Percentiles rank a stretch among this genome's conserved stretches.
Evolutionary conservation across 805 yeast genomes (phyloP).

Genomic region (Barnettozyma siamensis): DNA sequence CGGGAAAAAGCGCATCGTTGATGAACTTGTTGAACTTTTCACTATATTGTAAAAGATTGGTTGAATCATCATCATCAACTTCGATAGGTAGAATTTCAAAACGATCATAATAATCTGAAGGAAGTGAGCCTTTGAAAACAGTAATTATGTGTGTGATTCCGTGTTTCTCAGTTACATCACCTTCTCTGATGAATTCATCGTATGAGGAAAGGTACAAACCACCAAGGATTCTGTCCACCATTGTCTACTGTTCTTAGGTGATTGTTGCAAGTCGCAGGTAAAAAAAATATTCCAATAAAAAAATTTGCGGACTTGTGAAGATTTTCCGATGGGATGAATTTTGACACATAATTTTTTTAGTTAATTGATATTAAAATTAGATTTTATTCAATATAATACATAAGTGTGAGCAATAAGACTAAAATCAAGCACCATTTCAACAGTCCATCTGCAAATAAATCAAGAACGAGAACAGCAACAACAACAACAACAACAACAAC

Average conservation of each 20-base stretch:
- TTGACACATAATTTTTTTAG: no score
- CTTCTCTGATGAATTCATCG: conserved; percentile 51
- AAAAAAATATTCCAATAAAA: no score
- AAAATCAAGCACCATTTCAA: no score
- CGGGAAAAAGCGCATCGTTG: conserved; percentile 51
- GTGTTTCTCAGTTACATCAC: conserved; percentile 44
- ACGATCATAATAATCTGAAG: conserved; percentile 39
- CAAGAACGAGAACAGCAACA: no score
- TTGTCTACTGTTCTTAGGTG: not conserved
- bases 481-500: no score
- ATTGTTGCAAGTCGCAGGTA: no score
- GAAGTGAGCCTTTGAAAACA: conserved; percentile 57
- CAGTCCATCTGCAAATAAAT: no score
- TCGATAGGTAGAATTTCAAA: conserved; percentile 57
- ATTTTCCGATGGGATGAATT: no score
- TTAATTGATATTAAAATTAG: no score
- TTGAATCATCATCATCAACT: conserved; percentile 64
- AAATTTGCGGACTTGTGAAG: no score
- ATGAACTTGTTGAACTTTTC: conserved; percentile 62
- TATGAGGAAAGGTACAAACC: conserved; percentile 72
- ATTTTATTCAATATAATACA: no score
- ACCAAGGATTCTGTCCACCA: conserved; percentile 62
- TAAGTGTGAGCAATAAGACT: no score
- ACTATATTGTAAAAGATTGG: conserved; percentile 59
- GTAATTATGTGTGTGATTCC: conserved; percentile 72